Evolutionary conservation across 345 rosid species (phyloP), one percentile per base, ranked within the genome.

Genomic region (Eucalyptus leucophloia): DNA sequence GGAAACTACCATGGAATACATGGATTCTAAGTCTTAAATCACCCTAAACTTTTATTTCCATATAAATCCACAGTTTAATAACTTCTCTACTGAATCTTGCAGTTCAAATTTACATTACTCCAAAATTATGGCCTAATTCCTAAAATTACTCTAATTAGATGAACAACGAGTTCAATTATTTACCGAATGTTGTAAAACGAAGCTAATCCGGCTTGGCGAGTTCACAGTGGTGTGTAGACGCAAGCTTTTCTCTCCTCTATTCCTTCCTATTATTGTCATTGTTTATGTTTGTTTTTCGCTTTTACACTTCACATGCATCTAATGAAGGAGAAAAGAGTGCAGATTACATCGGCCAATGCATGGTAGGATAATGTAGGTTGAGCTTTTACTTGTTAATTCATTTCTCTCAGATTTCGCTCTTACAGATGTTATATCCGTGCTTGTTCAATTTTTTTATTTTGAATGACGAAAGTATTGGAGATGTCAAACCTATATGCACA

Each of bases 401-500:
- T 1, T 53, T 53, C 58, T 8, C 58, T 53, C 0, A 53, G 26
- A 21, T 8, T 53, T 53, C 1, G 54, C 53, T 50, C 53, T 50
- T 50, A 50, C 21, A 50, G 7, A 50, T 16, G 7, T 51, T 7
- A 18, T 7, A 51, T 51, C 2, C 18, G 2, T 18, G 8, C 56
- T 16, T 6, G 8, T 51, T 51, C 26, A 53, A 54, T 4, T 8
- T 3, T 54, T 53, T 53, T 19, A 53, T 0, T 19, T 2, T 21
- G 1, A 54, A 54, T 0, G 26, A 54, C 1, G 0, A 54, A 54
- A 21, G 58, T 3, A 1, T 54, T 21, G 26, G 26, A 1, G 26
- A 54, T 0, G 26, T 54, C 1, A 1, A 54, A 54, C 5, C 58
- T 21, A 8, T 0, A 1, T 19, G 26, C 58, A 8, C 24, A 53